Base-by-base conservation (phyloP, 306 rosid genomes). In the Inga leiocalycina region DNA sequence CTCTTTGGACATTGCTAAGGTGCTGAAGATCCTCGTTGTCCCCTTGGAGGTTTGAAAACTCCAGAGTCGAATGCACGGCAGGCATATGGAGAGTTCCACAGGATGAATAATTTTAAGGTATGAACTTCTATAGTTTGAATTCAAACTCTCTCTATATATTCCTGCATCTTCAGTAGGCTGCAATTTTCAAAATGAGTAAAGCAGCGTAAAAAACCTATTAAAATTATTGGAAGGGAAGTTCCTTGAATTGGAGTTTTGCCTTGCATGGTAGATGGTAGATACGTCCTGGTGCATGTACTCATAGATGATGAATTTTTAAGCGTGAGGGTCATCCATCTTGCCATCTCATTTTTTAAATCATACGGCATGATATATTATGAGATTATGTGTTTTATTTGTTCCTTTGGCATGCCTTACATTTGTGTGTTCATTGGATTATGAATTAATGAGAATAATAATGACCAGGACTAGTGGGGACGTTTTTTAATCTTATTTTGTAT, bases 11-110 rank as follows among this genome's bases (percentile, higher is more conserved):
- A 27, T 74, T 79, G 37, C 56, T 69, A 78, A 96, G 99, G 98
- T 59, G 94, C 89, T 3, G 93, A 90, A 84, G 98, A 96, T 87
- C 97, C 93, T 83, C 91, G 95, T 71, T 93, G 98, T 76, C 97
- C 94, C 15, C 43, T 84, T 57, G 88, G 52, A 24, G 98, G 99
- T 75, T 84, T 94, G 87, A 88, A 87, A 32, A 76, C 61, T 80
- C 84, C 91, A 19, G 68, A 51, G 61, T 79, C 86, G 68, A 87
- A 83, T 79, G 88, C 90, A 66, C 35, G 62, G 80, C 57, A 83
- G 86, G 91, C 88, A 41, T 91, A 94, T 19, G 80, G 16, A 81
- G 86, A 66, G 77, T 84, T 82, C 45, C 73, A 88, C 41, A 49
- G 76, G 78, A 57, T 20, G 49, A 89, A 90, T 39, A 86, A 91